Evolutionary conservation across 352 stramenopile genomes (phyloP), one percentile per base, ranked within the genome.

Genomic region (Globisporangium takayamanum): DNA sequence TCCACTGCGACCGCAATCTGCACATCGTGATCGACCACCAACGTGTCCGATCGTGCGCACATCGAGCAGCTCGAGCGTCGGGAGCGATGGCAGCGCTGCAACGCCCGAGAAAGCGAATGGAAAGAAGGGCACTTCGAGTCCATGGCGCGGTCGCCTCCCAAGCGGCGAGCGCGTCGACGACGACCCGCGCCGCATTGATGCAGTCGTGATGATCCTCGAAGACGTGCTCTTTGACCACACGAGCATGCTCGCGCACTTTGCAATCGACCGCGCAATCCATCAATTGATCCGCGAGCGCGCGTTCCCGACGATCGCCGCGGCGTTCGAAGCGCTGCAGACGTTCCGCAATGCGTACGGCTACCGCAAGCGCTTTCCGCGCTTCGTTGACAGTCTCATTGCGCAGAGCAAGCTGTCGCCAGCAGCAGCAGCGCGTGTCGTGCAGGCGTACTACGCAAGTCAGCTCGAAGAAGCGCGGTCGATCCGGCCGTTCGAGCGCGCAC

Each of bases 161-260:
- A 75, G 66, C 42, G 69, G 69, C 45, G 72, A 73, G 57, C 69
- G 72, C 16, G 55, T 68, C 37, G 49, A 73, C 49, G 66, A 72
- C 22, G 66, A 74, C 61, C 70, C 70, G 48, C 72, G 81, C n/a
- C 81, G 81, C 48, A 74, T 94, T 37, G 75, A 88, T 42, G 84
- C 84, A 1, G 68, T 94, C 18, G 78, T 88, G 42, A 89, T 94
- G 72, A 92, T 89, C 64, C 73, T 94, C 25, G 84, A 94, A 55
- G 84, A 94, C 67, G 84, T 94, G 41, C 67, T 94, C 41, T 94
- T 90, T 64, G 82, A 92, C 61, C 84, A 94, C 65, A 89, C 84
- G 50, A 76, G 74, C 14, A 82, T 88, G 58, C 74, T 94, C 37
- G 87, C 79, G 45, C 80, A 89, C 60, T 77, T 92, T 53, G 82